Base-by-base conservation (phyloP, 257 asterid species). In the Dorcoceras hygrometricum region DNA sequence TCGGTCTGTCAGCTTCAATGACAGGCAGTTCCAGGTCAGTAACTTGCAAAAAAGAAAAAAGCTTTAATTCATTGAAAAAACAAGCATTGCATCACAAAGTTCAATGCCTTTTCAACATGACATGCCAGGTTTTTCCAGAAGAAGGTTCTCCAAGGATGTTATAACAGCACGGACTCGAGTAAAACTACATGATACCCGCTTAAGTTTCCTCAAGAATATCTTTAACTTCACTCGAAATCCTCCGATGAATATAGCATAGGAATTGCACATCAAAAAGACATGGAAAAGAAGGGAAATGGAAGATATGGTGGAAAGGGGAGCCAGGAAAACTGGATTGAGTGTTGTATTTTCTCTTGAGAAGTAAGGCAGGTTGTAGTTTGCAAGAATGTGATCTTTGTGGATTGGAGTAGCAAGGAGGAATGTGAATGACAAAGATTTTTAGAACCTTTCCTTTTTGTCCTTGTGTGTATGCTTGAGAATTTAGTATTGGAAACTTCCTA, bases 1-100 rank as follows among this genome's bases (percentile, higher is more conserved):
- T 27, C 61, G 93, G 70, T 65, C 71, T 14, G 62, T 61, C 39
- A 83, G 89, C 77, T 83, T 74, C 67, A 66, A 59, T 6, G 84
- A 76, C 20, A 46, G 54, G 18, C 54, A 46, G 8, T 46, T 46
- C 16, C 54, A 46, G 54, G 54, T 46, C 6, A 16, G 54, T 46
- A 16, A 46, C 54, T 16, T 46, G 54, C 54, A 46, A 46, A 46
- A 29, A 46, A 11, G 54, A 46, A n/a, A n/a, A n/a, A n/a, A n/a
- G n/a, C n/a, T n/a, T 14, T 1, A 14, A 5, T 12, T 14, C n/a
- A 14, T 5, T 39, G 50, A 39, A 39, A 31, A 39, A 39, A 18
- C 54, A 46, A 4, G 54, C 22, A 16, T 46, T 18, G 1, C 8
- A 46, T 4, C 22, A 39, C 18, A 46, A 16, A 4, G 18, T 18